Conservation (phyloP, 1,284 basidiomycete species). For the Cutaneotrichosporon sp. region DNA sequence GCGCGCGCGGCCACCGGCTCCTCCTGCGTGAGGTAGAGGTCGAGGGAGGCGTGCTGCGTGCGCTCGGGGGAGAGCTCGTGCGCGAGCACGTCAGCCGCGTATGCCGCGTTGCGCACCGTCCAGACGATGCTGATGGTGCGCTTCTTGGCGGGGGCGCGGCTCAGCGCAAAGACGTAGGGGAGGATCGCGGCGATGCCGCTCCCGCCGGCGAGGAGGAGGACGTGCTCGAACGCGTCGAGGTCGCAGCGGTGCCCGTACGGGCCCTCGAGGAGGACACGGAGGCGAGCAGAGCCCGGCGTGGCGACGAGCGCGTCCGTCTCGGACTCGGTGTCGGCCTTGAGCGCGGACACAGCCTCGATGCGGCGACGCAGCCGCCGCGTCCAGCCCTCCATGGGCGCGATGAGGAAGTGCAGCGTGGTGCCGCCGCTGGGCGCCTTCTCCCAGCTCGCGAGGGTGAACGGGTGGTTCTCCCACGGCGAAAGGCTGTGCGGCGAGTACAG, state of each 20-base stretch:
- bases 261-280: slow-evolving; percentile 36
- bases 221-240: slow-evolving; percentile 29
- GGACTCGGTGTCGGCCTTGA: neutral
- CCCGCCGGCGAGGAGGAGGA: slow-evolving; percentile 36
- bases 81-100: slow-evolving; percentile 33
- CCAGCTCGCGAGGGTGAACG: slow-evolving; percentile 36
- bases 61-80: slow-evolving; percentile 24
- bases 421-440: slow-evolving; percentile 4
- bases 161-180: slow-evolving; percentile 32
- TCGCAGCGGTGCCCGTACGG: slow-evolving; percentile 36
- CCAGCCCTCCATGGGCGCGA: slow-evolving; percentile 29
- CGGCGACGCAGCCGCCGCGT: slow-evolving; percentile 20
- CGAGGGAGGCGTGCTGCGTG: slow-evolving; percentile 15
- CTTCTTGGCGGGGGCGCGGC: neutral
- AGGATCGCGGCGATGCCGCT: slow-evolving; percentile 38
- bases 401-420: slow-evolving; percentile 32
- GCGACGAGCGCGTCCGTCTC: neutral
- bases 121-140: slow-evolving; percentile 27
- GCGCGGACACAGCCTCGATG: slow-evolving; percentile 11
- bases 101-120: slow-evolving; percentile 29
- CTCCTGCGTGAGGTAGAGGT: slow-evolving; percentile 19
- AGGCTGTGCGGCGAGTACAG: slow-evolving; percentile 31
- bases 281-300: neutral
- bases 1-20: neutral
- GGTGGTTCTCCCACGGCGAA: slow-evolving; percentile 40